Evolutionary conservation across 139 green algal species (phyloP).

Genomic region (Chlorella sp.): DNA sequence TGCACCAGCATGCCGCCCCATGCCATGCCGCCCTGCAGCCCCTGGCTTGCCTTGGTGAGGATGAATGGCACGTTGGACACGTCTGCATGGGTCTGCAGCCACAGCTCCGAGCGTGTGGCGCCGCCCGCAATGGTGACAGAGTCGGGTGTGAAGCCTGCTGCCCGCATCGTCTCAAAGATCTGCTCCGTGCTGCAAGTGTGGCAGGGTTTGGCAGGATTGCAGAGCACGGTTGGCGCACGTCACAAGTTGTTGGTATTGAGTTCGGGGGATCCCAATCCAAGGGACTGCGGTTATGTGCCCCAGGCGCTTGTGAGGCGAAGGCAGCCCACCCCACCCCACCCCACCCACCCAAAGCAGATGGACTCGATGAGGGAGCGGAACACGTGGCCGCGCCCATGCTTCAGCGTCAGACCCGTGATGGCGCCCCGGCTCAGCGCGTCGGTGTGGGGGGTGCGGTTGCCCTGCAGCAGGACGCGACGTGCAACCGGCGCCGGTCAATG

Average conservation of each 20-base stretch:
- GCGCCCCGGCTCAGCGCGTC: slow-evolving; percentile 75
- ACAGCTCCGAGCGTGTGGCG: slow-evolving; percentile 65
- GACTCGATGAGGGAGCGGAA: slow-evolving; percentile 74
- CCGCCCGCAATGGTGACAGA: slow-evolving; percentile 67
- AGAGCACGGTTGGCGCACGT: too few species aligned
- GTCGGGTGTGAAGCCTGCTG: slow-evolving; percentile 49
- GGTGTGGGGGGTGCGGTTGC: slow-evolving; percentile 84
- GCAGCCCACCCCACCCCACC: too few species aligned
- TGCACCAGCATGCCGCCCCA: too few species aligned
- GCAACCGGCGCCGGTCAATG: background rate
- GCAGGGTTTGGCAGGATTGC: too few species aligned
- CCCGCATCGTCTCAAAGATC: slow-evolving; percentile 78
- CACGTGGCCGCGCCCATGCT: slow-evolving; percentile 73
- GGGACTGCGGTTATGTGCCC: too few species aligned
- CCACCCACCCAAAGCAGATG: slow-evolving; percentile 61
- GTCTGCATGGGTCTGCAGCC: slow-evolving; percentile 88
- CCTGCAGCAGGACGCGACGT: slow-evolving; percentile 43
- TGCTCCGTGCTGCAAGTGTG: slow-evolving; percentile 49
- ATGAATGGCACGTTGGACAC: slow-evolving; percentile 66
- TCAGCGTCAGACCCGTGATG: slow-evolving; percentile 77
- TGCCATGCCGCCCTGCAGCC: background rate
- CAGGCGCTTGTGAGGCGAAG: too few species aligned
- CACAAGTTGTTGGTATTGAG: too few species aligned
- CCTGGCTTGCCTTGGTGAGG: slow-evolving; percentile 60
- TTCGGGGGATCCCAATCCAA: too few species aligned